Evolutionary conservation across 2,329 filamentous ascomycete species (phyloP).

Genomic region (Fusarium virguliforme): DNA sequence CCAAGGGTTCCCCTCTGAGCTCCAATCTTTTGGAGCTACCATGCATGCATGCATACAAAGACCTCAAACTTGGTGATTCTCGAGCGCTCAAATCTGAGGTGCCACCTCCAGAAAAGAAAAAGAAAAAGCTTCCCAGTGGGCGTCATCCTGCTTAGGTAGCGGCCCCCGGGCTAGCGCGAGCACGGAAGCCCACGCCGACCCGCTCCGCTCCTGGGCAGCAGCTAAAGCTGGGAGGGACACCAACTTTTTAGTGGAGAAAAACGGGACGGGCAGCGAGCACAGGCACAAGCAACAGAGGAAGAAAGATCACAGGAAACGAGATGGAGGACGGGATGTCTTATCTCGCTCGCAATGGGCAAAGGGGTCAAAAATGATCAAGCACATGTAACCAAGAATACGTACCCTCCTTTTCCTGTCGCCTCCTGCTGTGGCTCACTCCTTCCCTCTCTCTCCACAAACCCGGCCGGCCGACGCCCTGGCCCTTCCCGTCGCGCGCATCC

Average conservation of each 20-base stretch:
- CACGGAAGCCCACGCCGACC: slow-evolving; percentile 43
- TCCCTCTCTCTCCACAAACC: slow-evolving; percentile 23
- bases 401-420: slow-evolving; percentile 29
- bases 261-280: slow-evolving; percentile 5
- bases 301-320: slow-evolving; percentile 28
- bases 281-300: slow-evolving; percentile 31
- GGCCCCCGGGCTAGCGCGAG: slow-evolving; percentile 33
- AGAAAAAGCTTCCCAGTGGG: slow-evolving; percentile 31
- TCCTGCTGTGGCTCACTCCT: slow-evolving; percentile 20
- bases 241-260: slow-evolving; percentile 47
- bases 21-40: slow-evolving; percentile 26
- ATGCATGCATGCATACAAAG: slow-evolving; percentile 23
- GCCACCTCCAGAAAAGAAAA: slow-evolving; percentile 19
- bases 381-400: slow-evolving; percentile 12
- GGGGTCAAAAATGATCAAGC: slow-evolving; percentile 11
- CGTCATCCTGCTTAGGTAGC: slow-evolving; percentile 41
- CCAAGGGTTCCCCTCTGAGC: slow-evolving; percentile 22
- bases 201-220: slow-evolving; percentile 25
- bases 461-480: slow-evolving; percentile 40
- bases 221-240: slow-evolving; percentile 30
- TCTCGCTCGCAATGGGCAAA: slow-evolving; percentile 23
- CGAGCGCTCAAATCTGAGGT: slow-evolving; percentile 35
- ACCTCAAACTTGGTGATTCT: slow-evolving; percentile 17
- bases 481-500: slow-evolving; percentile 35
- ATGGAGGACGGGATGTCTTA: slow-evolving; percentile 39